Evolutionary conservation across 306 rosid species (phyloP).

Genomic region (Argentina anserina): DNA sequence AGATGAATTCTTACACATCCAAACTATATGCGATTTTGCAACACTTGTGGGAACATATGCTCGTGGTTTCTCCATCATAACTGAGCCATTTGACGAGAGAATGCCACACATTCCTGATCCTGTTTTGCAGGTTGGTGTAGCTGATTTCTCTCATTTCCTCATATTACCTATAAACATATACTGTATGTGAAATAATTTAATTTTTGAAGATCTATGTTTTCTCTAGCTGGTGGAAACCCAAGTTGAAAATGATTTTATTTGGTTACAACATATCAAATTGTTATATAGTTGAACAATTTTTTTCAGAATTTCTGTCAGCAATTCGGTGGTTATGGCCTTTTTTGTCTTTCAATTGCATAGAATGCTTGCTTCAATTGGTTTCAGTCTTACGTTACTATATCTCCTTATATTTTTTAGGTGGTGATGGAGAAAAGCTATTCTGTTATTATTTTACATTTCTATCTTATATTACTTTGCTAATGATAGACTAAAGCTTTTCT

Average conservation of each 20-base stretch:
- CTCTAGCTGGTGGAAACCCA: background rate
- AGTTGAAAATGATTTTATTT: background rate
- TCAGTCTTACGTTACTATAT: slow-evolving; percentile 7
- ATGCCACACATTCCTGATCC: slow-evolving; percentile 99
- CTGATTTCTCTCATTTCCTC: background rate
- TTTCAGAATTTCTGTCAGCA: background rate
- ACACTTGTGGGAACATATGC: slow-evolving; percentile 94
- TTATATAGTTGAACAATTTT: background rate
- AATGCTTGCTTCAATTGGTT: background rate
- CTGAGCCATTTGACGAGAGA: slow-evolving; percentile 93
- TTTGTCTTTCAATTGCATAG: background rate
- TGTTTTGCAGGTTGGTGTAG: slow-evolving; percentile 69
- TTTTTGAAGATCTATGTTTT: background rate
- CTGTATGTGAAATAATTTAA: background rate
- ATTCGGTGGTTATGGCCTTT: slow-evolving; percentile 1
- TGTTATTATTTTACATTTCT: too few relatives aligned
- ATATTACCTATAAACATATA: background rate
- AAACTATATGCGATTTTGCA: slow-evolving; percentile 91
- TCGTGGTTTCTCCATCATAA: slow-evolving; percentile 87
- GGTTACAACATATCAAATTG: background rate
- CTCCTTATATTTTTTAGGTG: background rate
- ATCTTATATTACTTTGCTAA: background rate
- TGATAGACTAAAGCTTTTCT: background rate
- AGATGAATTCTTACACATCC: slow-evolving; percentile 83
- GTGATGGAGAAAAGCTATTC: background rate